Evolutionary conservation across 2,329 filamentous ascomycete genomes (phyloP).

Genomic region (Epichloe amarillans): DNA sequence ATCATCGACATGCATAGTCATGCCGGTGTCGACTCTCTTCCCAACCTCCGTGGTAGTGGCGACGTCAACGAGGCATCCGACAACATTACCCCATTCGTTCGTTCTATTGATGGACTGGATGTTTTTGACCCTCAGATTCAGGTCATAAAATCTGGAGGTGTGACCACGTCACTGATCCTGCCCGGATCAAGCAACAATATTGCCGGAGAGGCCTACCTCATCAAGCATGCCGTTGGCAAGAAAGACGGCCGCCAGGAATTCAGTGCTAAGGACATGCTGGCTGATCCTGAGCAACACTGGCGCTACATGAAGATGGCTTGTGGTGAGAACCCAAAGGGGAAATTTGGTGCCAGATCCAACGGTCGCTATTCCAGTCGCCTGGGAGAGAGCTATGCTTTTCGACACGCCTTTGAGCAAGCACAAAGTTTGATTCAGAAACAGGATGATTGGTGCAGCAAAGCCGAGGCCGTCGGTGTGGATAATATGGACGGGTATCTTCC

Average conservation of each 20-base stretch:
- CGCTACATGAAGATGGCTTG: slow-evolving; percentile 69
- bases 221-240: slow-evolving; percentile 54
- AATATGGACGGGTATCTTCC: slow-evolving; percentile 46
- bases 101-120: slow-evolving; percentile 52
- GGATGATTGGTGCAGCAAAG: slow-evolving; percentile 54
- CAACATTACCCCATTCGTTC: slow-evolving; percentile 55
- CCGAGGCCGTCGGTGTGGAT: slow-evolving; percentile 34
- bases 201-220: slow-evolving; percentile 54
- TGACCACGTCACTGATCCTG: slow-evolving; percentile 53
- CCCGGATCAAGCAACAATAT: slow-evolving; percentile 63
- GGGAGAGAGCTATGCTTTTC: slow-evolving; percentile 57
- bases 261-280: slow-evolving; percentile 49
- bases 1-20: slow-evolving; percentile 64
- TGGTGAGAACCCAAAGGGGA: slow-evolving; percentile 53
- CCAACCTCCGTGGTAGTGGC: slow-evolving; percentile 35
- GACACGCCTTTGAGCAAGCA: slow-evolving; percentile 54
- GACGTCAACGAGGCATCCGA: slow-evolving; percentile 52
- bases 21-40: slow-evolving; percentile 46
- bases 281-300: slow-evolving; percentile 51
- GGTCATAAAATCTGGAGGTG: slow-evolving; percentile 60
- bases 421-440: slow-evolving; percentile 42
- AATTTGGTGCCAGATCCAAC: slow-evolving; percentile 28
- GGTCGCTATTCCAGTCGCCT: slow-evolving; percentile 46
- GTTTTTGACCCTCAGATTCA: slow-evolving; percentile 51
- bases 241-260: slow-evolving; percentile 47